Percentiles rank a stretch among this genome's conserved stretches.
Evolutionary conservation across 305 asterid genomes (phyloP).

Genomic region (Fraxinus velutina): DNA sequence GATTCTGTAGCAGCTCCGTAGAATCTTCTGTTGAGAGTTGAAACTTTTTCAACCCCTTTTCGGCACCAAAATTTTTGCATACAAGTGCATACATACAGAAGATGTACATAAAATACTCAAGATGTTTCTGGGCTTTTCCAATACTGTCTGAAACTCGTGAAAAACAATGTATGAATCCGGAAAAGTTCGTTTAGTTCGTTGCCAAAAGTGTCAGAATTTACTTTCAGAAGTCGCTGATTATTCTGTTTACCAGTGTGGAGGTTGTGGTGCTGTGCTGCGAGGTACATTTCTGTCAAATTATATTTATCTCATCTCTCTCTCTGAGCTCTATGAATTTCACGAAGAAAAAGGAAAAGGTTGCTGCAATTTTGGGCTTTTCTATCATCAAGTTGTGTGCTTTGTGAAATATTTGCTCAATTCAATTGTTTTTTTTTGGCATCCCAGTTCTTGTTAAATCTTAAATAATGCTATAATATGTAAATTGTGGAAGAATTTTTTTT

Average conservation of each 20-base stretch:
- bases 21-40: constrained; percentile 3
- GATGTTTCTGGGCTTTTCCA: constrained; percentile 23
- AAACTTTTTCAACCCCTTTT: constrained; percentile 19
- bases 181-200: constrained; percentile 69
- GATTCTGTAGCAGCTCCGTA: neutral
- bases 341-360: neutral
- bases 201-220: constrained; percentile 68
- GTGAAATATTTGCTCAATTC: neutral
- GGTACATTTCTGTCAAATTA: constrained; percentile 38
- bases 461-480: neutral
- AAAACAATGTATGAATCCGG: constrained; percentile 59
- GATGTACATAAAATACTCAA: neutral
- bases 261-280: constrained; percentile 73
- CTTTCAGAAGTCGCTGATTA: constrained; percentile 65
- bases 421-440: neutral
- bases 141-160: constrained; percentile 17
- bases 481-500: neutral
- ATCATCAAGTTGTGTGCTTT: constrained; percentile 16
- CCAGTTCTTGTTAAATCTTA: constrained; percentile 6
- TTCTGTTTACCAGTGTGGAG: constrained; percentile 77
- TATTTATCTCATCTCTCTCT: neutral
- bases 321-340: neutral
- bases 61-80: neutral
- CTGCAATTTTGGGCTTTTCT: neutral
- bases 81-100: neutral